phyloP scores from a whole-genome alignment of 495 filamentous ascomycete species.

The Aspergillus wentii region DNA sequence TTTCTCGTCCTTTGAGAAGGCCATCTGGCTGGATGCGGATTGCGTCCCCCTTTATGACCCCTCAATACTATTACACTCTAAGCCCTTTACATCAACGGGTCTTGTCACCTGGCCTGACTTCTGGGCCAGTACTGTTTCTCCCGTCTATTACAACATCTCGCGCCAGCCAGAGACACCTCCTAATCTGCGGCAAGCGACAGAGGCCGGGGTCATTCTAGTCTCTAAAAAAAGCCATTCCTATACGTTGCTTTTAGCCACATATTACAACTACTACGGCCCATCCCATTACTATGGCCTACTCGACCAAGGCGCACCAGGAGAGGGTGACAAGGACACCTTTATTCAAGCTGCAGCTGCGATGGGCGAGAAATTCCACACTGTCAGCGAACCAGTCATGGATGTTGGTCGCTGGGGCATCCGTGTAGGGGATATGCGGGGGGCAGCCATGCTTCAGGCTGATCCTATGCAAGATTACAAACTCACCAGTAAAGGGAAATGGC shows the following conservation, averaged over 20 bases:
- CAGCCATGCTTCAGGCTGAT: slow-evolving; percentile 25
- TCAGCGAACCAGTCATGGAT: slow-evolving; percentile 25
- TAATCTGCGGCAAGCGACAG: slow-evolving; percentile 25
- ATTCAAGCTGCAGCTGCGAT: slow-evolving; percentile 42
- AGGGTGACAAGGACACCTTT: slow-evolving; percentile 58
- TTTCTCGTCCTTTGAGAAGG: slow-evolving; percentile 45
- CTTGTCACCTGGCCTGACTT: slow-evolving; percentile 53
- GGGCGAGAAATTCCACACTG: slow-evolving; percentile 31
- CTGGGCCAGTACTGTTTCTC: slow-evolving; percentile 40
- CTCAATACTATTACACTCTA: slow-evolving; percentile 28
- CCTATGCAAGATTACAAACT: slow-evolving; percentile 26
- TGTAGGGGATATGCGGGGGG: slow-evolving; percentile 14
- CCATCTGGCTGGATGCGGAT: slow-evolving; percentile 52
- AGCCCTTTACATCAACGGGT: slow-evolving; percentile 39
- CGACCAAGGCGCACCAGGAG: slow-evolving; percentile 41
- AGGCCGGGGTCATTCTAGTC: slow-evolving; percentile 47
- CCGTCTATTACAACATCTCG: slow-evolving; percentile 44
- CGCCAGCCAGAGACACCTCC: slow-evolving; percentile 22
- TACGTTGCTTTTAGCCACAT: slow-evolving; percentile 44
- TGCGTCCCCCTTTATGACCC: slow-evolving; percentile 40
- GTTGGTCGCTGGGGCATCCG: slow-evolving; percentile 16
- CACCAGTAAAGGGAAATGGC: slow-evolving; percentile 14
- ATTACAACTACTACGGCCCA: slow-evolving; percentile 53
- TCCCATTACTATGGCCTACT: slow-evolving; percentile 47
- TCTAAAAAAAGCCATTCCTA: slow-evolving; percentile 40